Evolutionary conservation across 73 alveolate species (phyloP), one percentile per base, ranked within the genome.

Genomic region (Stentor coeruleus): DNA sequence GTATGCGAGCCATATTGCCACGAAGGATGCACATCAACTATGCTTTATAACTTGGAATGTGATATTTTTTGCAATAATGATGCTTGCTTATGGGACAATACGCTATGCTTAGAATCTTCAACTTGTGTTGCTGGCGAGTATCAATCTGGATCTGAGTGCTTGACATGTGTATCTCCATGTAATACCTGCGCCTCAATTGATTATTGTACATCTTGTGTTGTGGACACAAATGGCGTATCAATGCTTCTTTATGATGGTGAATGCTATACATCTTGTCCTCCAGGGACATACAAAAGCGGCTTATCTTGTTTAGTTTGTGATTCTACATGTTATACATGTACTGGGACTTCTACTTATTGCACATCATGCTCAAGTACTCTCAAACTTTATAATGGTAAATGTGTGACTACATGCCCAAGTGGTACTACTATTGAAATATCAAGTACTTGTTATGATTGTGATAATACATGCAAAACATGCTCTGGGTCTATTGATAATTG

Each of bases 381-480:
- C 35, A 42, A 76, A 3, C 31, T 26, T 36, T 28, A 39, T 74
- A 39, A 28, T n/a, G 74, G 74, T 15, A 14, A 3, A 36, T 41
- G 60, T 3, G 39, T 40, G 38, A 3, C 3, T 3, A n/a, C 0
- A 4, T 80, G 86, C 4, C 4, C 81, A 20, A 28, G 3, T 57
- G 86, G 82, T 33, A 58, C 60, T 42, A 58, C 60, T 31, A 57
- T 33, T 35, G 86, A 80, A 3, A 15, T 58, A 59, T 38, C 40
- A 49, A n/a, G 3, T 4, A 55, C 31, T 80, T 80, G 86, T 14
- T 31, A 49, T 6, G 35, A 80, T 58, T 80, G 84, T 76, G 85
- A 20, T 39, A 39, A 76, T 4, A 41, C 37, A 3, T 76, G 84
- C 40, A 28, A 42, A 66, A 75, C 37, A 76, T 76, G 84, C 40